Percentiles rank a stretch among this genome's conserved stretches.
These are phyloP conservation scores for Cadophora sp. DNA, from an alignment of 2,329 filamentous ascomycete genomes.

Conservation along the genomic window DNA sequence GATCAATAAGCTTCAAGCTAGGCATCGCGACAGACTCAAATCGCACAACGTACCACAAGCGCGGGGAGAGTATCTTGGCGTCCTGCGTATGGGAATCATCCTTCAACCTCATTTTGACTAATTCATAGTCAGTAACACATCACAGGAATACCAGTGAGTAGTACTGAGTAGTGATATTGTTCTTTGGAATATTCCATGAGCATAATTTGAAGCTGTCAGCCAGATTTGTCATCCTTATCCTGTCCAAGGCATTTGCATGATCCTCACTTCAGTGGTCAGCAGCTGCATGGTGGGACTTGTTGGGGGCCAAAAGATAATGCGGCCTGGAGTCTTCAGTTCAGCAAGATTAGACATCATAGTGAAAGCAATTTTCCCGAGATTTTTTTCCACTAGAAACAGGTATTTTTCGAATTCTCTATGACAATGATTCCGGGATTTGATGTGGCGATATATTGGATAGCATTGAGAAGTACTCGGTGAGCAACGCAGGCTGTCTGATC, in stretches of 20 bases:
- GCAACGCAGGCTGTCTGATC: not conserved
- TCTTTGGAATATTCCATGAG: not conserved
- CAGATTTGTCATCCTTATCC: not conserved
- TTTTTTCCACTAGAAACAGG: not conserved
- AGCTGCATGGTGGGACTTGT: not conserved
- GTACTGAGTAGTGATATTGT: not conserved
- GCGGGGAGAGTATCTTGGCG: not conserved
- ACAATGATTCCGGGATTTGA: not conserved
- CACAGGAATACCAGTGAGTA: not conserved
- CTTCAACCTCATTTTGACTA: not conserved
- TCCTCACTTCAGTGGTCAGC: not conserved
- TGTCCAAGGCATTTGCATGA: not conserved
- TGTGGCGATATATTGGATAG: not conserved
- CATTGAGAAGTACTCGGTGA: not conserved
- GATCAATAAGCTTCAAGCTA: not conserved
- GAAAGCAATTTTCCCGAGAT: not conserved
- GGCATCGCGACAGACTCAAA: not conserved
- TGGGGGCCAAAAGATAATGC: not conserved
- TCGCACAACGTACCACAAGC: not conserved
- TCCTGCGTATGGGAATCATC: not conserved
- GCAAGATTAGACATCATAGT: not conserved
- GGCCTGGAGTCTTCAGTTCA: not conserved
- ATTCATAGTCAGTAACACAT: too few relatives aligned
- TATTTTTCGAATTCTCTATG: not conserved
- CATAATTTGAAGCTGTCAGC: not conserved